A percentile compares a stretch with the other conserved stretches of the same genome.
Conservation (phyloP, 1,139 yeast genomes). For the Zhuliangozyma blackwelliae region DNA sequence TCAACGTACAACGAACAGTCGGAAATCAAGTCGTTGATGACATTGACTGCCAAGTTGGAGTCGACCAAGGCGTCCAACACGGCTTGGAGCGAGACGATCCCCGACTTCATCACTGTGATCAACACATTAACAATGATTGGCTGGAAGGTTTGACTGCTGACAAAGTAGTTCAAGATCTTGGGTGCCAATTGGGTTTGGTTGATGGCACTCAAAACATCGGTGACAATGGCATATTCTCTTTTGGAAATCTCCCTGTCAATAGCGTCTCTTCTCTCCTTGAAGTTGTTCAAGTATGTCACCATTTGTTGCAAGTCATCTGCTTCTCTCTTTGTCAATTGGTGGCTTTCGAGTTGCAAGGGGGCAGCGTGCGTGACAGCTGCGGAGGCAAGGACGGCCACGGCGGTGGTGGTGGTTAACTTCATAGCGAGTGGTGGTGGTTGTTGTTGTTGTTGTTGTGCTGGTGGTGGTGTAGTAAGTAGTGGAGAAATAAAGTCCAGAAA, state of each 20-base stretch:
- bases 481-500: background rate
- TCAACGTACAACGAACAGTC: slow-evolving; percentile 40
- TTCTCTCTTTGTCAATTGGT: slow-evolving; percentile 8
- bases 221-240: slow-evolving; percentile 37
- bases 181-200: slow-evolving; percentile 40
- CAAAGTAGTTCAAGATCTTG: slow-evolving; percentile 31
- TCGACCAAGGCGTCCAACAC: slow-evolving; percentile 37
- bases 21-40: slow-evolving; percentile 35
- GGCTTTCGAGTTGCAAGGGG: slow-evolving; percentile 16
- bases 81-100: slow-evolving; percentile 27
- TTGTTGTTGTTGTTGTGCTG: background rate
- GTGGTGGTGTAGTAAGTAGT: background rate
- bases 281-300: slow-evolving; percentile 17
- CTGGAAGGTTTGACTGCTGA: slow-evolving; percentile 29
- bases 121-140: slow-evolving; percentile 33
- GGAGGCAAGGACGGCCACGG: slow-evolving; percentile 26
- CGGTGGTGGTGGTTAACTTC: slow-evolving; percentile 27
- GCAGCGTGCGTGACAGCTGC: slow-evolving; percentile 25
- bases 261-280: slow-evolving; percentile 31
- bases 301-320: slow-evolving; percentile 16
- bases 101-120: slow-evolving; percentile 30
- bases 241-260: slow-evolving; percentile 21
- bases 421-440: slow-evolving; percentile 11
- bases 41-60: slow-evolving; percentile 34
- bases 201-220: slow-evolving; percentile 38